These are phyloP conservation scores for Achaetomium macrosporum DNA, from an alignment of 2,329 filamentous ascomycete genomes.

Conservation along the genomic window DNA sequence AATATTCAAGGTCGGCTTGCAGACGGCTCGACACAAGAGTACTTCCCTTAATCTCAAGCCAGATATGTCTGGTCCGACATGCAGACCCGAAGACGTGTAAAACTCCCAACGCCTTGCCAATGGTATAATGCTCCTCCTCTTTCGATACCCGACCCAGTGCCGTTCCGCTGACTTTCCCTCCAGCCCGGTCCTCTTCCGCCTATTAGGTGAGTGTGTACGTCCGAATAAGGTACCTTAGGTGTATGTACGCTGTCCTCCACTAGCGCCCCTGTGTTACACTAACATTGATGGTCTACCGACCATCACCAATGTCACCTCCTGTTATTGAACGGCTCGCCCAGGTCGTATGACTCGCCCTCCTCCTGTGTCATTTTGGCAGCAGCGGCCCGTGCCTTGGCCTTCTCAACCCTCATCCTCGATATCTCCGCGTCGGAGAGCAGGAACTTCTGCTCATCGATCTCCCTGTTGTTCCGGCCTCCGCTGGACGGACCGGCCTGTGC, in stretches of 20 bases:
- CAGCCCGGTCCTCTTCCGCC: not conserved
- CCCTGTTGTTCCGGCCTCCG: slow-evolving; percentile 4
- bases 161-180: not conserved
- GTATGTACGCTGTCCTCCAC: too few relatives aligned
- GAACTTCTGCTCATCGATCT: slow-evolving; percentile 28
- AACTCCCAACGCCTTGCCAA: slow-evolving; percentile 22
- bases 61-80: not conserved
- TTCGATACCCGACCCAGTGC: not conserved
- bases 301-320: slow-evolving; percentile 6
- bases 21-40: too few relatives aligned
- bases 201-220: too few relatives aligned
- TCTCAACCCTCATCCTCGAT: slow-evolving; percentile 18
- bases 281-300: not conserved
- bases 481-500: not conserved
- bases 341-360: slow-evolving; percentile 14
- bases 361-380: not conserved
- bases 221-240: not conserved
- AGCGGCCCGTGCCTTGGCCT: slow-evolving; percentile 15
- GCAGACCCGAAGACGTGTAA: not conserved
- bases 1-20: too few relatives aligned
- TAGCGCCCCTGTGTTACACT: not conserved
- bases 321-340: slow-evolving; percentile 4
- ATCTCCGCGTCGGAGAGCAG: slow-evolving; percentile 25
- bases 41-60: too few relatives aligned
- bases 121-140: slow-evolving; percentile 23